These are phyloP conservation scores for Strobilomyces echinocephalus DNA, from an alignment of 768 basidiomycete genomes.

Conservation along the genomic window DNA sequence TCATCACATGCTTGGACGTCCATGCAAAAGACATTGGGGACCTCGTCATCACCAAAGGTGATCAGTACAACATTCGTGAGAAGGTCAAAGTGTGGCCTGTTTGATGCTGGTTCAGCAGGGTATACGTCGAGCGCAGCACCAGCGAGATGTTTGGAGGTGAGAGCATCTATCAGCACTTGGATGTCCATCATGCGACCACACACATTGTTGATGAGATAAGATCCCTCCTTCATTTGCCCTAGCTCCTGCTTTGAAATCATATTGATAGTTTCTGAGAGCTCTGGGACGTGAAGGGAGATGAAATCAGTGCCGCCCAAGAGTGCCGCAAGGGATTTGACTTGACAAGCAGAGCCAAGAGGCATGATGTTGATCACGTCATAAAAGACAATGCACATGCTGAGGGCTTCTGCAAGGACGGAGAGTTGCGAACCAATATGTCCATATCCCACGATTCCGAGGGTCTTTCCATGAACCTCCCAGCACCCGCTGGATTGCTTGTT, in stretches of 20 bases:
- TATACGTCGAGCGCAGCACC: conserved; percentile 91
- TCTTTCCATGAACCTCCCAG: conserved; percentile 98
- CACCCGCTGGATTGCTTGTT: conserved; percentile 98
- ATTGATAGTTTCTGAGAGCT: conserved; percentile 91
- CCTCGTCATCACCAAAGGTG: conserved; percentile 97
- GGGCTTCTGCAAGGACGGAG: conserved; percentile 92
- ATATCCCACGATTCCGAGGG: conserved; percentile 95
- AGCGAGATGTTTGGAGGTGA: conserved; percentile 83
- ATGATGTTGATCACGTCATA: conserved; percentile 95
- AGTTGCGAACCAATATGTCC: conserved; percentile 98
- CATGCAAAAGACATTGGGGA: conserved; percentile 94
- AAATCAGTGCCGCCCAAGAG: conserved; percentile 85
- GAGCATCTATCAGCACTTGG: conserved; percentile 75
- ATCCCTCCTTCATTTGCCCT: conserved; percentile 86
- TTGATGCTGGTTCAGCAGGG: conserved; percentile 90
- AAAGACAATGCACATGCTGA: conserved; percentile 94
- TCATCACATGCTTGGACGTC: conserved; percentile 97
- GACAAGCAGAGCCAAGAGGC: conserved; percentile 92
- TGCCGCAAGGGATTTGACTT: conserved; percentile 72
- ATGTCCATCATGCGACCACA: conserved; percentile 95
- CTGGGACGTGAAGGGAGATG: conserved; percentile 94
- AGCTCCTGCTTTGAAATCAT: conserved; percentile 81
- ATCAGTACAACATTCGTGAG: conserved; percentile 98
- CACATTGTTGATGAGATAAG: conserved; percentile 97
- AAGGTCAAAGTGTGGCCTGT: conserved; percentile 88